Evolutionary conservation across 169 alveolate species (phyloP).

Genomic region (Cryptosporidium meleagridis): DNA sequence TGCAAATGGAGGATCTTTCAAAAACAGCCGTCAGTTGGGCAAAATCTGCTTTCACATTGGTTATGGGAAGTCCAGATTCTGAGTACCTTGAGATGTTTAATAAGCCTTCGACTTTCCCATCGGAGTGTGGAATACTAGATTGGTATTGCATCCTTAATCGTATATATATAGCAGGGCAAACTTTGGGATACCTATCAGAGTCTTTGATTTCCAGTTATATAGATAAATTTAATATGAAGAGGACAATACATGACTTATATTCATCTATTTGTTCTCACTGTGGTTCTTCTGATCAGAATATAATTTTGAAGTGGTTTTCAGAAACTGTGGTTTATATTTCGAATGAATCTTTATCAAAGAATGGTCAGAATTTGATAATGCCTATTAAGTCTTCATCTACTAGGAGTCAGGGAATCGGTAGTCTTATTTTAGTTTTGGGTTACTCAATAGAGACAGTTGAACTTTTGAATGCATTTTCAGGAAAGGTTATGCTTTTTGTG

Average conservation of each 20-base stretch:
- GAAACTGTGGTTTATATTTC: conserved; percentile 26
- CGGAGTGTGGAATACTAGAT: conserved; percentile 40
- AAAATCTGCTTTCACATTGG: conserved; percentile 39
- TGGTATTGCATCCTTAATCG: conserved; percentile 55
- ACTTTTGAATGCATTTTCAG: conserved; percentile 63
- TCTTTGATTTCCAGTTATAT: conserved; percentile 29
- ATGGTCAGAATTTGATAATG: conserved; percentile 23
- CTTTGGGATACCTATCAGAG: background rate
- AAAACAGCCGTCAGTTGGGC: conserved; percentile 60
- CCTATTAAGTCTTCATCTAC: conserved; percentile 37
- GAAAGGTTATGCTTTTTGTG: conserved; percentile 4
- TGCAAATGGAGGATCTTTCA: conserved; percentile 19
- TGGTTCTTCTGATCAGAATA: conserved; percentile 22
- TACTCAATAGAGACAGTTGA: conserved; percentile 53
- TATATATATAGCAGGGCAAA: conserved; percentile 42
- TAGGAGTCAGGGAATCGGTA: background rate
- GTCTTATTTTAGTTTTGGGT: conserved; percentile 37
- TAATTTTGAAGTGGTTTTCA: conserved; percentile 44
- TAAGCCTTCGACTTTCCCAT: conserved; percentile 42
- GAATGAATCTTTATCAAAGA: background rate
- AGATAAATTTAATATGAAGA: conserved; percentile 52
- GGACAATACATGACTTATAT: conserved; percentile 46
- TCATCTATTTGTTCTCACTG: conserved; percentile 18
- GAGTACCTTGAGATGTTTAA: conserved; percentile 34
- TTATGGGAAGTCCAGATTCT: conserved; percentile 10